These are phyloP conservation scores for Dioscorea dumetorum DNA, from an alignment of 106 monocot genomes.

Conservation along the genomic window DNA sequence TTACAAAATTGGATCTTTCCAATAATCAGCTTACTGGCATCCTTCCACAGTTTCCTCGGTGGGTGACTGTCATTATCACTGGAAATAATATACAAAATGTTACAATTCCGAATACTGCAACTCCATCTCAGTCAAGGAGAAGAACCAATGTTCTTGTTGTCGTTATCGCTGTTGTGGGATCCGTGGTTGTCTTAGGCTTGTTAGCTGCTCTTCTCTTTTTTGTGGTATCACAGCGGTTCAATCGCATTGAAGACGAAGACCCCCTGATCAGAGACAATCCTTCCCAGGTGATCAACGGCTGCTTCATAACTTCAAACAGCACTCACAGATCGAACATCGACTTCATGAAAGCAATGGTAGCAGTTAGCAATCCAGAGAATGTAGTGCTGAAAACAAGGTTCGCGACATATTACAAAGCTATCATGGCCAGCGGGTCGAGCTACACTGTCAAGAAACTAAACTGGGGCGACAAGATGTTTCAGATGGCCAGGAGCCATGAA, in stretches of 20 bases:
- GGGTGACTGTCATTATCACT: constrained; percentile 4
- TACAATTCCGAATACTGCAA: neutral
- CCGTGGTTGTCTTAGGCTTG: constrained; percentile 19
- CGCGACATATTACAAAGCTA: constrained; percentile 52
- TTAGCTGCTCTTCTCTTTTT: constrained; percentile 15
- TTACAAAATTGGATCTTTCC: constrained; percentile 39
- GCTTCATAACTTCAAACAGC: constrained; percentile 29
- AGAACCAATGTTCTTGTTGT: constrained; percentile 3
- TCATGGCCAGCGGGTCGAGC: constrained; percentile 47
- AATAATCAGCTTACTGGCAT: constrained; percentile 46
- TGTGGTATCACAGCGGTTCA: constrained; percentile 19
- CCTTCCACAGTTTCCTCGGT: constrained; percentile 13
- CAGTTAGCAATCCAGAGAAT: constrained; percentile 33
- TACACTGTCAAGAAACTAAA: constrained; percentile 61
- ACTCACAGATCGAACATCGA: constrained; percentile 44
- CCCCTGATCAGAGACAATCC: constrained; percentile 12
- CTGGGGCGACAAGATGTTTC: constrained; percentile 46
- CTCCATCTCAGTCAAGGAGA: neutral
- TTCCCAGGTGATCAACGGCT: constrained; percentile 31
- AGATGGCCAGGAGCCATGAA: constrained; percentile 31
- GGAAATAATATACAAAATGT: constrained; percentile 30
- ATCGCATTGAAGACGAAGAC: constrained; percentile 29
- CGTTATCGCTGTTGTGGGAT: constrained; percentile 11
- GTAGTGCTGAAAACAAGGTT: constrained; percentile 49
- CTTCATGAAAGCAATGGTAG: constrained; percentile 47